Conservation (phyloP, 2,329 filamentous ascomycete genomes). For the Chaetomiaceae sp. region DNA sequence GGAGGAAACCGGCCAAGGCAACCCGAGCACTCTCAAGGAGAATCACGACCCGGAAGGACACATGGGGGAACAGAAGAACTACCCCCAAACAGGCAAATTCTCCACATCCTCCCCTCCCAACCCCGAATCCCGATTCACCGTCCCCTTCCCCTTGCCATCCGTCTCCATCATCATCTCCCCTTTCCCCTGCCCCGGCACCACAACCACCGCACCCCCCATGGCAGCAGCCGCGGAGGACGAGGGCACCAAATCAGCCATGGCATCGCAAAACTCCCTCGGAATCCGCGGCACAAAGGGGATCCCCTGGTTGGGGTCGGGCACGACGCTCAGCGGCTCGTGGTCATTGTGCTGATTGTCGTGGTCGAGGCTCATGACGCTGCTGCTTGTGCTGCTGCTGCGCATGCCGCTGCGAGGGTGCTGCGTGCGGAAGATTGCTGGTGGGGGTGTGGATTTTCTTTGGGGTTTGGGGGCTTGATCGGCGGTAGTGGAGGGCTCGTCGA, state of each 20-base stretch:
- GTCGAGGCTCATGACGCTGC: constrained; percentile 31
- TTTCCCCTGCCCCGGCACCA: not conserved
- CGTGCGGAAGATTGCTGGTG: constrained; percentile 6
- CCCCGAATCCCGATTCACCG: constrained; percentile 13
- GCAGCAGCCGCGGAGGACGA: not conserved
- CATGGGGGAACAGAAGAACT: not conserved
- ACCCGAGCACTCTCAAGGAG: too few relatives aligned
- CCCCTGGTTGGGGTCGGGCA: constrained; percentile 44
- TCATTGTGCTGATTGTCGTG: not conserved
- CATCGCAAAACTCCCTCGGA: constrained; percentile 28
- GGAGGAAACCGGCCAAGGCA: not conserved
- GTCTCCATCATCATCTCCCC: not conserved
- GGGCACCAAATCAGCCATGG: constrained; percentile 5
- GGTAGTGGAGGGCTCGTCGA: constrained; percentile 13
- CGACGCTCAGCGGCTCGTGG: constrained; percentile 35
- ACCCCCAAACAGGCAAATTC: constrained; percentile 16
- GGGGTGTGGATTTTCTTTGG: constrained; percentile 7
- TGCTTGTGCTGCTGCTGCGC: constrained; percentile 23
- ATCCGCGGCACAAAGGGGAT: constrained; percentile 44
- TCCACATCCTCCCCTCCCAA: constrained; percentile 16
- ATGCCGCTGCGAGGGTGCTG: constrained; percentile 2
- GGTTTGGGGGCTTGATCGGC: not conserved
- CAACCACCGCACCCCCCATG: not conserved
- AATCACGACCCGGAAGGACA: too few relatives aligned
- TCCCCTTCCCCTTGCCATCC: not conserved